A percentile compares a stretch with the other conserved stretches of the same genome.
These are phyloP conservation scores for Daldinia childiae DNA, from an alignment of 495 filamentous ascomycete species.

Conservation along the genomic window DNA sequence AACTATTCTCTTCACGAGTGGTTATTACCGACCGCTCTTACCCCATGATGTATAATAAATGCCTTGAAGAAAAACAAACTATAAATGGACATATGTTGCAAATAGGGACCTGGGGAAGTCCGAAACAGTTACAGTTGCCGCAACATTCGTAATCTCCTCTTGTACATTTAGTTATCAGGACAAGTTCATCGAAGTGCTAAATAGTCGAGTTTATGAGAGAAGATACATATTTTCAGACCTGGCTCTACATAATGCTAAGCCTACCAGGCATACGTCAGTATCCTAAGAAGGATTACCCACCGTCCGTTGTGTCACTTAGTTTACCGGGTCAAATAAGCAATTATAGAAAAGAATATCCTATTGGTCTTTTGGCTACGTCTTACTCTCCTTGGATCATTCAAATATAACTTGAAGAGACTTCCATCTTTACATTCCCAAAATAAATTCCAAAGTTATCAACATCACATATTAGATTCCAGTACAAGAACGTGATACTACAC, in stretches of 20 bases:
- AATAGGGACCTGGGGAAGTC: background rate
- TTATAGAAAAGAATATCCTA: background rate
- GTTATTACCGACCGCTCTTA: too few species aligned
- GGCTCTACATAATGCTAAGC: background rate
- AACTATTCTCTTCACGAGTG: too few species aligned
- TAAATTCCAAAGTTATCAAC: background rate
- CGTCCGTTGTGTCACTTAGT: background rate
- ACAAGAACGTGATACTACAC: background rate
- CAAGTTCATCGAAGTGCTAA: background rate
- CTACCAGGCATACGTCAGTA: background rate
- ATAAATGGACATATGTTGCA: slow-evolving; percentile 13
- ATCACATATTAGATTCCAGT: background rate
- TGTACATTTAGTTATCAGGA: background rate
- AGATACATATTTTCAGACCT: background rate
- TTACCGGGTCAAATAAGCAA: background rate
- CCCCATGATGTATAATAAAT: too few species aligned
- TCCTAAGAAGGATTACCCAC: background rate
- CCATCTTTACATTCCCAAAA: background rate
- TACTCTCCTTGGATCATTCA: background rate
- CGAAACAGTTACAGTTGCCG: background rate
- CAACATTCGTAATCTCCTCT: background rate
- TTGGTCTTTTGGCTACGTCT: background rate
- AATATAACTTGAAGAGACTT: background rate
- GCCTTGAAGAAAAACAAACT: background rate
- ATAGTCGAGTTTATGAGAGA: background rate